A percentile compares a stretch with the other conserved stretches of the same genome.
phyloP scores from a whole-genome alignment of 139 green algal species.

The Chlamydomonas sphaeroides region DNA sequence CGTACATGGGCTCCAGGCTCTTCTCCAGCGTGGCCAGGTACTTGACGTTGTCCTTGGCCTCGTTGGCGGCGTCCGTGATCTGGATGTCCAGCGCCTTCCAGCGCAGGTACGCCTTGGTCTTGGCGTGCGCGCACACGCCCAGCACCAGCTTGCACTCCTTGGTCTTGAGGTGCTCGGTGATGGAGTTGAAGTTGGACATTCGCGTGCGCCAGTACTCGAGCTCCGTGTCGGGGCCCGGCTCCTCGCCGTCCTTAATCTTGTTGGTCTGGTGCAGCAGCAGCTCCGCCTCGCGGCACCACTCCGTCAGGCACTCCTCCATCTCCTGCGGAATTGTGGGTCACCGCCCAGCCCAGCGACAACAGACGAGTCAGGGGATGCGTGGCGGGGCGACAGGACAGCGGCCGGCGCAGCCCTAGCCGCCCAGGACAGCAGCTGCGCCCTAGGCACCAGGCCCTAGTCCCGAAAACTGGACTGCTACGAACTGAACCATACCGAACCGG shows the following conservation, averaged over 20 bases:
- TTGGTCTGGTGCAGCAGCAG: slow-evolving; percentile 63
- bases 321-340: background rate
- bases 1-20: slow-evolving; percentile 85
- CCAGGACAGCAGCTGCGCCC: too few relatives aligned
- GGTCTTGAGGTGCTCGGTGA: slow-evolving; percentile 88
- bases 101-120: slow-evolving; percentile 64
- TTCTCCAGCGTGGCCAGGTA: slow-evolving; percentile 91
- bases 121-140: slow-evolving; percentile 70
- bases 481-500: too few relatives aligned
- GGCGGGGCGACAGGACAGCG: too few relatives aligned
- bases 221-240: slow-evolving; percentile 87
- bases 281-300: slow-evolving; percentile 78
- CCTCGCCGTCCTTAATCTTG: slow-evolving; percentile 64
- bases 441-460: too few relatives aligned
- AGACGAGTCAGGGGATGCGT: too few relatives aligned
- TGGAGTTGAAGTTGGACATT: slow-evolving; percentile 84
- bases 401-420: too few relatives aligned
- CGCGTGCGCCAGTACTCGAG: slow-evolving; percentile 87
- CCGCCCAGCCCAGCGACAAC: too few relatives aligned
- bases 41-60: slow-evolving; percentile 94
- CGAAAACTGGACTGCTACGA: too few relatives aligned
- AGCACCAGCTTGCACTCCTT: slow-evolving; percentile 81
- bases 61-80: slow-evolving; percentile 88
- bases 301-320: slow-evolving; percentile 67
- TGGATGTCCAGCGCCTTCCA: slow-evolving; percentile 87